phyloP scores from a whole-genome alignment of 2,329 filamentous ascomycete species.

The Colletotrichum higginsianum region DNA sequence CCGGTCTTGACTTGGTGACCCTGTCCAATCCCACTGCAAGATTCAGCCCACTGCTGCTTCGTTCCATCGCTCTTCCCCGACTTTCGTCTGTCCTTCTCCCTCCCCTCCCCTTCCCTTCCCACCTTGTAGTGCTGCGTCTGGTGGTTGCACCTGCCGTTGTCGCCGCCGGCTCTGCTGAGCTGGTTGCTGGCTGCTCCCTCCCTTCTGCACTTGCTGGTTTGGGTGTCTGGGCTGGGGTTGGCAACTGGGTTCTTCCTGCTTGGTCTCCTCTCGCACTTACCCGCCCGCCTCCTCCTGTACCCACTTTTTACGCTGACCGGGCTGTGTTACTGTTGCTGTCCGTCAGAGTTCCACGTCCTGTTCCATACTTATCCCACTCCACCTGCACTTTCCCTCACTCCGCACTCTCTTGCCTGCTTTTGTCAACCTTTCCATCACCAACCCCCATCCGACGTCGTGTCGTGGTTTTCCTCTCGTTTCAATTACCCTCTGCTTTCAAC shows the following conservation, averaged over 20 bases:
- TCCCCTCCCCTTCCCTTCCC: background rate
- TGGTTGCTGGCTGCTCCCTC: conserved; percentile 2
- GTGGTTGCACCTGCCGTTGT: background rate
- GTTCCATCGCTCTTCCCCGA: conserved; percentile 24
- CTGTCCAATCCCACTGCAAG: conserved; percentile 29
- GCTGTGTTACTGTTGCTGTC: conserved; percentile 40
- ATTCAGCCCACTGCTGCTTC: conserved; percentile 9
- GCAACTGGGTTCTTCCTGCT: conserved; percentile 19
- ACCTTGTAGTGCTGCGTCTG: background rate
- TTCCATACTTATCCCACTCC: conserved; percentile 43
- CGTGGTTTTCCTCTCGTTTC: conserved; percentile 34
- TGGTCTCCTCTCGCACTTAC: conserved; percentile 20
- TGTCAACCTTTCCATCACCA: conserved; percentile 31
- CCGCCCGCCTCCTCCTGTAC: conserved; percentile 31
- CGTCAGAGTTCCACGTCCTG: conserved; percentile 35
- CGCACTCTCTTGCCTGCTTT: conserved; percentile 27
- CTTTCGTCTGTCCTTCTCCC: background rate
- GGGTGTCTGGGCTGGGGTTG: conserved; percentile 13
- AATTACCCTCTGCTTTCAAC: conserved; percentile 27
- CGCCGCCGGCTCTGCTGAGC: conserved; percentile 1
- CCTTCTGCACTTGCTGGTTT: conserved; percentile 18
- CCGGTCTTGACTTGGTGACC: conserved; percentile 1
- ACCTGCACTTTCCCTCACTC: conserved; percentile 42
- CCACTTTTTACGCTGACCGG: conserved; percentile 38
- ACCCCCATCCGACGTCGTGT: conserved; percentile 37